These are phyloP conservation scores for Olyra latifolia DNA, from an alignment of 176 grass and related monocot genomes.

Conservation along the genomic window DNA sequence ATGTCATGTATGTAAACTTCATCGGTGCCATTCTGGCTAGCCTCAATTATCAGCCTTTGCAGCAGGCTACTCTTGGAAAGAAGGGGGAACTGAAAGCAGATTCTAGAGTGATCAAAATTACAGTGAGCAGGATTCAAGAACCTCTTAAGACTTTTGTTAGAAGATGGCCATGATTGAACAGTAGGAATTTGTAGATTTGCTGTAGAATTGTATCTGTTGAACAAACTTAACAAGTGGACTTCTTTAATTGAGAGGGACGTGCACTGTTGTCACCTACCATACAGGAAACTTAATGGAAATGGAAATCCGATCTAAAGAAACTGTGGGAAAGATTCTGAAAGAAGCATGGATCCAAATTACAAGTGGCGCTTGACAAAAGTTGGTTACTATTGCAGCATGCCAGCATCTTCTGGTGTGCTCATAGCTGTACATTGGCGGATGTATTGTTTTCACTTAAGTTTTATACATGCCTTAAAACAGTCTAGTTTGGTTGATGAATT, in stretches of 20 bases:
- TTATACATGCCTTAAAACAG: neutral
- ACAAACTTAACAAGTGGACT: slow-evolving; percentile 3
- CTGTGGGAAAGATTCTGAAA: slow-evolving; percentile 45
- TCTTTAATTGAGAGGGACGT: slow-evolving; percentile 9
- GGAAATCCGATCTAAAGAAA: slow-evolving; percentile 27
- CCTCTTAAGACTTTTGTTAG: neutral
- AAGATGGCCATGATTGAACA: neutral
- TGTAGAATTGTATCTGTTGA: slow-evolving; percentile 18
- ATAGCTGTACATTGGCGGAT: slow-evolving; percentile 57
- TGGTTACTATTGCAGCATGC: slow-evolving; percentile 43
- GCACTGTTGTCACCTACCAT: slow-evolving; percentile 29
- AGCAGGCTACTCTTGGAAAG: slow-evolving; percentile 78
- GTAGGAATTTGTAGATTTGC: neutral
- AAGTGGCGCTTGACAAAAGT: slow-evolving; percentile 49
- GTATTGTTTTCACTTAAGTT: slow-evolving; percentile 32
- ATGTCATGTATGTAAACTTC: slow-evolving; percentile 63
- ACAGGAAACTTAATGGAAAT: slow-evolving; percentile 25
- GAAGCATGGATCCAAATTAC: slow-evolving; percentile 51
- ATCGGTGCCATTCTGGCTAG: slow-evolving; percentile 49
- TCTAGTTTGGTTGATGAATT: neutral
- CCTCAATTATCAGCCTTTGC: slow-evolving; percentile 62
- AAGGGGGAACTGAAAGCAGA: slow-evolving; percentile 72
- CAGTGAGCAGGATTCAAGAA: neutral
- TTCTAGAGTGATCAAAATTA: neutral
- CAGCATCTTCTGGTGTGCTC: slow-evolving; percentile 48